Evolutionary conservation across 2,329 filamentous ascomycete genomes (phyloP).

Genomic region (Aspergillus floridensis): DNA sequence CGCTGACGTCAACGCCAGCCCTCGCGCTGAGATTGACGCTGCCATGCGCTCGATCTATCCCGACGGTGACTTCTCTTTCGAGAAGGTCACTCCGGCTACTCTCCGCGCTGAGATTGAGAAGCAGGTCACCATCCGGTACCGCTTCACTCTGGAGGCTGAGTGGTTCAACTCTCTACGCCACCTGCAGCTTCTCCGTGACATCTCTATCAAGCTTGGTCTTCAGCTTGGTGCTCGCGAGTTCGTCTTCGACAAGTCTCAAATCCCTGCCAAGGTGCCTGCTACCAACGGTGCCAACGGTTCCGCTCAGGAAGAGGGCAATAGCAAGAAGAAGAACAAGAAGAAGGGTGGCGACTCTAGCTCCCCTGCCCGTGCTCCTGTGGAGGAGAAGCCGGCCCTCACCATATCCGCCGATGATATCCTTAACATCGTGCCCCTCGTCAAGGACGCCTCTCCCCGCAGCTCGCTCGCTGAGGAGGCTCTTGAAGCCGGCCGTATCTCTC

Average conservation of each 20-base stretch:
- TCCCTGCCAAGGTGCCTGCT: constrained; percentile 33
- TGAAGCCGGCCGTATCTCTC: constrained; percentile 93
- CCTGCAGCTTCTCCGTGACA: constrained; percentile 82
- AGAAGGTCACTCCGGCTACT: constrained; percentile 70
- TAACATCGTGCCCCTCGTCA: constrained; percentile 90
- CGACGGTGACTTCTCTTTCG: constrained; percentile 78
- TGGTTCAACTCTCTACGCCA: constrained; percentile 70
- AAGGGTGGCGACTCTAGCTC: constrained; percentile 52
- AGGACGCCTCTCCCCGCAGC: constrained; percentile 89
- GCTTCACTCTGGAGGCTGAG: constrained; percentile 66
- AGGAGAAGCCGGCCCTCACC: constrained; percentile 53
- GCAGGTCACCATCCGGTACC: constrained; percentile 72
- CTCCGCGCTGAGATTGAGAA: constrained; percentile 68
- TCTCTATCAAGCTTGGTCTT: constrained; percentile 83
- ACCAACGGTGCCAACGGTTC: constrained; percentile 39
- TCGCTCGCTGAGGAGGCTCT: constrained; percentile 90
- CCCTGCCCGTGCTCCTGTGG: constrained; percentile 43
- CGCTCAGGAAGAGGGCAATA: constrained; percentile 39
- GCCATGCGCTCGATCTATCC: constrained; percentile 72
- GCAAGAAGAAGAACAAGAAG: constrained; percentile 60
- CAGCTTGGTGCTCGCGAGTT: constrained; percentile 81
- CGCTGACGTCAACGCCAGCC: constrained; percentile 69
- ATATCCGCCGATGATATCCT: constrained; percentile 84
- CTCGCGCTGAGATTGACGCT: constrained; percentile 72
- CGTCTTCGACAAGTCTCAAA: constrained; percentile 56